Percentiles rank a stretch among this genome's conserved stretches.
Conservation (phyloP, 225 moss, liverwort and hornwort genomes). For the Ulota crispa region DNA sequence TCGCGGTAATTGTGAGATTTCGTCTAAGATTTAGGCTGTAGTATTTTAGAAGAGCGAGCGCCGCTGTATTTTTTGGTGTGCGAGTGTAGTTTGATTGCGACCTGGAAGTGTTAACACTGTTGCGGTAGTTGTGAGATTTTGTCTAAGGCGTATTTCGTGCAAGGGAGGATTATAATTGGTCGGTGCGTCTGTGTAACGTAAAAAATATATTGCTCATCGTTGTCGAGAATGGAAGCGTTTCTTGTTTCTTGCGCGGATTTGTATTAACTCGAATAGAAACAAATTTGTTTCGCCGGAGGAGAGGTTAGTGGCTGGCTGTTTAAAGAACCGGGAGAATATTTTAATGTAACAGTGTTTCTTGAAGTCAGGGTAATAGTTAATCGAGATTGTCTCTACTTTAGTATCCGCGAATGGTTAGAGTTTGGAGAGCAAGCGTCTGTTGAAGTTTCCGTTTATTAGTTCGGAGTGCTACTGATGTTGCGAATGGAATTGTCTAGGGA, state of each 20-base stretch:
- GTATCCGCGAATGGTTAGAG: neutral
- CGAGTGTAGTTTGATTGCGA: neutral
- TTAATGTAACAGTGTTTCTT: neutral
- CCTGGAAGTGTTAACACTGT: neutral
- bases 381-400: neutral
- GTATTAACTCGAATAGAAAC: neutral
- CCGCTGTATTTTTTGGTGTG: neutral
- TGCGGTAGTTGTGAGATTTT: neutral
- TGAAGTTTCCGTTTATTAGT: neutral
- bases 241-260: neutral
- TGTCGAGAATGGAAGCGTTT: too few species aligned
- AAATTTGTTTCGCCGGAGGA: neutral
- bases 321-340: neutral
- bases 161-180: conserved; percentile 18
- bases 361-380: neutral
- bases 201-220: neutral
- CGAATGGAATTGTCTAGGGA: neutral
- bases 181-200: neutral
- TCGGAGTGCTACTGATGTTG: neutral
- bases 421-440: neutral
- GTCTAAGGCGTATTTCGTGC: neutral
- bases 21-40: too few species aligned
- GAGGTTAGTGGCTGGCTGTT: neutral
- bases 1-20: too few species aligned
- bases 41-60: neutral